Evolutionary conservation across 1,139 yeast genomes (phyloP).

Genomic region (Yamadazyma dushanensis): DNA sequence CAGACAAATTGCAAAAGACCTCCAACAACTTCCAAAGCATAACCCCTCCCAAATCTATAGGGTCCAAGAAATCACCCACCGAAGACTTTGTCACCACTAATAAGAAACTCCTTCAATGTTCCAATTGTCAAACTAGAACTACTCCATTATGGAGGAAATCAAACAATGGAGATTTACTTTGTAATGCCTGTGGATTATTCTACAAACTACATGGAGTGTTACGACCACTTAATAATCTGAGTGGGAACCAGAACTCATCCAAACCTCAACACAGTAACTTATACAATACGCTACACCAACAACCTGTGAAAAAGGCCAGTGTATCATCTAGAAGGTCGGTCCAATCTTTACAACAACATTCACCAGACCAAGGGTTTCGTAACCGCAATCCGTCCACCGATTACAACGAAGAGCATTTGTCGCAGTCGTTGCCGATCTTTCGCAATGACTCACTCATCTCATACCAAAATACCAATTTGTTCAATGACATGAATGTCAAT

Average conservation of each 20-base stretch:
- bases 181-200: conserved; percentile 51
- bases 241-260: conserved; percentile 3
- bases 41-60: conserved; percentile 21
- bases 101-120: conserved; percentile 37
- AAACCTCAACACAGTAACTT: conserved; percentile 6
- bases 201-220: conserved; percentile 48
- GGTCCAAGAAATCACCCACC: conserved; percentile 16
- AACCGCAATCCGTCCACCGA: too few species aligned
- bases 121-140: conserved; percentile 47
- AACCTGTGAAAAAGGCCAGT: not conserved
- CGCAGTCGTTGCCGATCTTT: conserved; percentile 7
- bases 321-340: not conserved
- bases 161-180: conserved; percentile 44
- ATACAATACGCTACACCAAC: conserved; percentile 9
- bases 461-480: conserved; percentile 25
- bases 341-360: not conserved
- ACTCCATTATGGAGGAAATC: conserved; percentile 51
- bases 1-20: not conserved
- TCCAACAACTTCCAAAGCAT: conserved; percentile 13
- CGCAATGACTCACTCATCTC: conserved; percentile 23
- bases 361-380: too few species aligned
- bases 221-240: conserved; percentile 33
- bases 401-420: conserved; percentile 5
- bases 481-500: conserved; percentile 20
- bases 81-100: conserved; percentile 6